Evolutionary conservation across 2,329 filamentous ascomycete genomes (phyloP), one percentile per base, ranked within the genome.

Genomic region (Colletotrichum gloeosporioides): DNA sequence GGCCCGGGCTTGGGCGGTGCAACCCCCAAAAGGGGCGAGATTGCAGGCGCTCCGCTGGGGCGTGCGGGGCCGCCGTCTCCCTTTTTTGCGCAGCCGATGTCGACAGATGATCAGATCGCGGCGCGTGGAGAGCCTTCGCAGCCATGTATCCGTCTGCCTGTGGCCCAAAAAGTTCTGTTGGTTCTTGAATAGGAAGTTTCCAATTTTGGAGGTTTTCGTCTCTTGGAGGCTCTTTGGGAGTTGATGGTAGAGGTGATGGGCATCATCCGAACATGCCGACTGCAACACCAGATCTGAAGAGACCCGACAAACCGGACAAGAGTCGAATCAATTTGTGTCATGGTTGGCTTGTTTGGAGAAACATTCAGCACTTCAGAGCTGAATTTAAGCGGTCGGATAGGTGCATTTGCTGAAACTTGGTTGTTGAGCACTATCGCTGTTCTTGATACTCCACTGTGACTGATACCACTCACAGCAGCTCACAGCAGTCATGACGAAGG

Each of bases 21-120:
- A 64, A 32, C n/a, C 22, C 70, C 64, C 66, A 73, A 71, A 73
- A 39, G 65, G 70, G 64, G 65, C 29, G 49, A 73, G 34, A 65
- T 69, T 73, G 49, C 64, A 73, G 73, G 49, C n/a, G 22, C n/a
- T 69, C 49, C 44, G 70, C 55, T 73, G 70, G 73, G 34, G 64
- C 61, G 15, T 63, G 69, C 62, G 62, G 68, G 36, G 69, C 69
- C 36, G 29, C 31, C 16, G 31, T 18, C 34, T 27, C 63, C 49
- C 64, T 29, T 25, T 53, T 53, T n/a, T 53, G 15, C 63, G 36
- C 10, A 10, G 34, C 39, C 34, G 13, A 65, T 12, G 22, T 31
- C 15, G 62, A 44, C 62, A n/a, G 22, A 49, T 49, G 39, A 49
- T 3, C 39, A 49, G 39, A 65, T 65, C 31, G 32, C 62, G 36